phyloP scores from a whole-genome alignment of 768 basidiomycete genomes.

The Pluteus cervinus region DNA sequence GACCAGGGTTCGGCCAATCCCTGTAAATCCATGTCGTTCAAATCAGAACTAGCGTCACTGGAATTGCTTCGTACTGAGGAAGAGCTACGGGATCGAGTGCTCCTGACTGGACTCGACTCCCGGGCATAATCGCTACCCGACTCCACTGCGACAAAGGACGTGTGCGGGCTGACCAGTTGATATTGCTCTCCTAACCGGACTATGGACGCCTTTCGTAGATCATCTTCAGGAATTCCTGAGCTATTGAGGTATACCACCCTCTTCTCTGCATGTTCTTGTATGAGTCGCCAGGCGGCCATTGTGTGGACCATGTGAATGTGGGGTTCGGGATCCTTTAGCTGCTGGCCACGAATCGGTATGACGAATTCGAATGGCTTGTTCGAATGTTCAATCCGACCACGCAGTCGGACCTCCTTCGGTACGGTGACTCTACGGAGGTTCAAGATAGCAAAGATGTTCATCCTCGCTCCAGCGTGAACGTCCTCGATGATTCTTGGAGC shows the following conservation, averaged over 20 bases:
- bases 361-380: constrained; percentile 20
- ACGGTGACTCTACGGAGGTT: constrained; percentile 19
- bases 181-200: constrained; percentile 45
- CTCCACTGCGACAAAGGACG: constrained; percentile 55
- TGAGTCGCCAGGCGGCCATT: constrained; percentile 46
- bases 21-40: too few relatives aligned
- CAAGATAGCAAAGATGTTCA: constrained; percentile 28
- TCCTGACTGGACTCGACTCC: too few relatives aligned
- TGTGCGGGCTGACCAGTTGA: constrained; percentile 44
- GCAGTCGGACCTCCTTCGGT: constrained; percentile 25
- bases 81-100: too few relatives aligned
- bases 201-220: constrained; percentile 37
- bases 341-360: constrained; percentile 25
- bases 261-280: constrained; percentile 42
- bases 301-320: constrained; percentile 40
- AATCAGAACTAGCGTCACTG: too few relatives aligned
- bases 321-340: constrained; percentile 25
- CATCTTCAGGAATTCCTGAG: constrained; percentile 20
- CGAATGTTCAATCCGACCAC: constrained; percentile 29
- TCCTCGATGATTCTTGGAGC: constrained; percentile 23
- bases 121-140: too few relatives aligned
- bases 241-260: constrained; percentile 25
- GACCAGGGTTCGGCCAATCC: too few relatives aligned
- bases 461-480: constrained; percentile 29
- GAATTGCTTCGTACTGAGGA: too few relatives aligned